These are phyloP conservation scores for Fraxinus albicans DNA, from an alignment of 305 asterid species.

Conservation along the genomic window DNA sequence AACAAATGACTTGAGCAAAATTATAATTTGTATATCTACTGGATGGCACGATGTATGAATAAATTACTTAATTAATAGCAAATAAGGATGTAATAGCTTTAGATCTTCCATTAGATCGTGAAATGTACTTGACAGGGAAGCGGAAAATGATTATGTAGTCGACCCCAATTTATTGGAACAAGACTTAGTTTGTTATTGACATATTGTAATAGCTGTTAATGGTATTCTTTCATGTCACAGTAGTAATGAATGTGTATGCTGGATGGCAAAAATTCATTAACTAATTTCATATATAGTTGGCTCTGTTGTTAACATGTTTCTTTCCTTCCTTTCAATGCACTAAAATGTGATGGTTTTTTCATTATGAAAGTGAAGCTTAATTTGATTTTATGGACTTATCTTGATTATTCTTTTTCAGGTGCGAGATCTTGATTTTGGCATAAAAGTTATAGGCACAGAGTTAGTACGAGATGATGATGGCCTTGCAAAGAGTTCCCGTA, in stretches of 20 bases:
- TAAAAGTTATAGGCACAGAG: slow-evolving; percentile 69
- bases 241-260: not conserved
- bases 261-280: not conserved
- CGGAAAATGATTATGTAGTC: not conserved
- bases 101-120: not conserved
- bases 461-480: slow-evolving; percentile 79
- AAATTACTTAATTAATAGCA: not conserved
- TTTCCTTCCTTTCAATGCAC: not conserved
- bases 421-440: slow-evolving; percentile 88
- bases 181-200: not conserved
- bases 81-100: not conserved
- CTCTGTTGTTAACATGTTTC: not conserved
- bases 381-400: not conserved
- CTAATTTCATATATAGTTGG: not conserved
- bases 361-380: not conserved
- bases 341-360: not conserved
- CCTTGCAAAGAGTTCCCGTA: slow-evolving; percentile 93
- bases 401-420: slow-evolving; percentile 54
- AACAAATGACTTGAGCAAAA: not conserved
- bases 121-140: not conserved
- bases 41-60: not conserved
- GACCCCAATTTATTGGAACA: not conserved
- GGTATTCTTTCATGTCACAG: not conserved
- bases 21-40: not conserved
- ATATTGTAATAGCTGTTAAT: not conserved